Percentiles rank a stretch among this genome's conserved stretches.
phyloP scores from a whole-genome alignment of 176 grass and related monocot genomes.

The Carex parvula region DNA sequence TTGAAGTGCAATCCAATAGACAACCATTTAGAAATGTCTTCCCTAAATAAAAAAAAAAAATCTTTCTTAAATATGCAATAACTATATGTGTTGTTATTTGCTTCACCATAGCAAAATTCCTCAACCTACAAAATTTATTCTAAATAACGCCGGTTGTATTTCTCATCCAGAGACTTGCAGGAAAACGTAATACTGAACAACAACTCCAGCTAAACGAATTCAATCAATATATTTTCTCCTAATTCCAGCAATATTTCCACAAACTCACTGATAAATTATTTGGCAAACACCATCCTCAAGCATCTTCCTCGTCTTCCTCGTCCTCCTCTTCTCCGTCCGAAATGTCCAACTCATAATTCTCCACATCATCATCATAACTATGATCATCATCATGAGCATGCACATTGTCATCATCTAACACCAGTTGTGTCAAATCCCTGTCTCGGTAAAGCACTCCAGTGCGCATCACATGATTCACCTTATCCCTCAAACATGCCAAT shows the following conservation, averaged over 20 bases:
- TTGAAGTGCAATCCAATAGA: background rate
- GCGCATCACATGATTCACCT: slow-evolving; percentile 84
- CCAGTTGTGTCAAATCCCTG: slow-evolving; percentile 62
- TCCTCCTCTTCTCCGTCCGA: slow-evolving; percentile 36
- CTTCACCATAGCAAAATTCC: background rate
- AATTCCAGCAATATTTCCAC: background rate
- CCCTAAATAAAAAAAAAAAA: background rate
- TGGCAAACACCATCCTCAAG: background rate
- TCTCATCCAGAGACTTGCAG: background rate
- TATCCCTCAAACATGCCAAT: slow-evolving; percentile 53
- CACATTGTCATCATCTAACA: slow-evolving; percentile 51
- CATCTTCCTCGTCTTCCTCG: slow-evolving; percentile 29
- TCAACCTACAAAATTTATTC: background rate
- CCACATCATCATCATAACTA: slow-evolving; percentile 40
- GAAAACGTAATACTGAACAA: background rate
- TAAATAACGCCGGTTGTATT: background rate
- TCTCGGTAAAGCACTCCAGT: slow-evolving; percentile 67
- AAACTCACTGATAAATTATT: background rate
- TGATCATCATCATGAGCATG: slow-evolving; percentile 30
- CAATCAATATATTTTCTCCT: background rate
- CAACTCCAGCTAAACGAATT: background rate
- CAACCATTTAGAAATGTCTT: background rate
- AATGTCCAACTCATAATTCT: slow-evolving; percentile 62
- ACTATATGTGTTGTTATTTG: background rate
- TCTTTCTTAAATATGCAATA: background rate